Evolutionary conservation across 768 basidiomycete species (phyloP).

Genomic region (Mycena olivaceomarginata): DNA sequence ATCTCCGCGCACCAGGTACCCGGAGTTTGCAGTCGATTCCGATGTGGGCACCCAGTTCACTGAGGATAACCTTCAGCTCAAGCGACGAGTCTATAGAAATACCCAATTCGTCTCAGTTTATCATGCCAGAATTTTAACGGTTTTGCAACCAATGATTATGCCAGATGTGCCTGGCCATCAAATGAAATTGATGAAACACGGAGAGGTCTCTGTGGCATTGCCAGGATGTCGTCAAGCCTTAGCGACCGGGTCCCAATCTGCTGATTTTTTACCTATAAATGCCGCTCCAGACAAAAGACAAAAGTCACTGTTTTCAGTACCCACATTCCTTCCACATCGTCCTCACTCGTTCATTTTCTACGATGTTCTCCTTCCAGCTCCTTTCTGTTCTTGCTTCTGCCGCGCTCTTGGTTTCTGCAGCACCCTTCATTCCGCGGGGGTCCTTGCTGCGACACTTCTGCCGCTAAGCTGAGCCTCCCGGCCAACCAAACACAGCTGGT

Average conservation of each 20-base stretch:
- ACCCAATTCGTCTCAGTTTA: background rate
- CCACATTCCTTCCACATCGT: constrained; percentile 33
- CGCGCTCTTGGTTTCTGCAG: constrained; percentile 43
- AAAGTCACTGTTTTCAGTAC: background rate
- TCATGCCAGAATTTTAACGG: background rate
- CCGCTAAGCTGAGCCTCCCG: constrained; percentile 48
- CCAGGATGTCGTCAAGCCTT: no score
- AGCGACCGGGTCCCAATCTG: no score
- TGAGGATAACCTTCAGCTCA: no score
- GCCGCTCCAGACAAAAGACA: background rate
- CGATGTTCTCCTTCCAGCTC: constrained; percentile 50
- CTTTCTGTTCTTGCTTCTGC: constrained; percentile 49
- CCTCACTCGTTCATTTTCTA: background rate
- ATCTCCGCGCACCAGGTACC: no score
- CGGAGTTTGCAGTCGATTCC: no score
- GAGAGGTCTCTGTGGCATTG: background rate
- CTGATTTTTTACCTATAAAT: background rate
- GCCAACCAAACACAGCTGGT: constrained; percentile 56
- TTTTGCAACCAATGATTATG: no score
- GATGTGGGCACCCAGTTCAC: no score
- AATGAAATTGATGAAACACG: background rate
- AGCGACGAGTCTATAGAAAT: no score
- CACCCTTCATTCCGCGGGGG: constrained; percentile 32
- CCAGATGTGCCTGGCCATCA: constrained; percentile 8
- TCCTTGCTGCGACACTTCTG: constrained; percentile 50